Evolutionary conservation across 1,284 basidiomycete species (phyloP).

Genomic region (Agaricales sp.): DNA sequence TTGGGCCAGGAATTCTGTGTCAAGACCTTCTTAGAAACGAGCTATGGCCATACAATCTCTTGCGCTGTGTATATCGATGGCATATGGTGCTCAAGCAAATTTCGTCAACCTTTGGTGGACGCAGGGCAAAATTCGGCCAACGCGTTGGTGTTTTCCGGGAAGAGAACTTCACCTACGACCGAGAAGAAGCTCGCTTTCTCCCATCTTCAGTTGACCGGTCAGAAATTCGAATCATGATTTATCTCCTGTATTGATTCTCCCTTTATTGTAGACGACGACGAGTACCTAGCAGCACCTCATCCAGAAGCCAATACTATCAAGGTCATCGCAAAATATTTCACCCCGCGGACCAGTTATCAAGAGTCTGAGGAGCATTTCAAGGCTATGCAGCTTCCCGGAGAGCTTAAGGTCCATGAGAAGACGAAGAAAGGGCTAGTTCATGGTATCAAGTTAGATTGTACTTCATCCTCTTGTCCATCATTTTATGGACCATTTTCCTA

Average conservation of each 20-base stretch:
- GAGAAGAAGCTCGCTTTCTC: neutral
- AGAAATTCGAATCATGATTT: neutral
- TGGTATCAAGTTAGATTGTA: neutral
- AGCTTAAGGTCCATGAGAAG: neutral
- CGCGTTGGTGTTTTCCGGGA: neutral
- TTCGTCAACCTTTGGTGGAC: too few species aligned
- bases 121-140: neutral
- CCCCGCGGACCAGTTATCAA: neutral
- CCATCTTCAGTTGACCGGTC: neutral
- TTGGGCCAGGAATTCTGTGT: neutral
- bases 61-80: neutral
- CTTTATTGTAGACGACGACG: neutral
- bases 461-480: neutral
- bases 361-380: neutral
- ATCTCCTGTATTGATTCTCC: neutral
- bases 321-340: neutral
- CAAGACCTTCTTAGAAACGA: neutral
- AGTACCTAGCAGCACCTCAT: neutral
- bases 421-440: conserved; percentile 1
- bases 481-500: neutral
- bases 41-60: neutral
- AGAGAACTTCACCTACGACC: neutral
- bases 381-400: neutral
- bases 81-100: neutral
- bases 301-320: neutral